Percentiles rank a stretch among this genome's conserved stretches.
phyloP scores from a whole-genome alignment of 768 basidiomycete genomes.

The Omphalotus guepiniiformis region DNA sequence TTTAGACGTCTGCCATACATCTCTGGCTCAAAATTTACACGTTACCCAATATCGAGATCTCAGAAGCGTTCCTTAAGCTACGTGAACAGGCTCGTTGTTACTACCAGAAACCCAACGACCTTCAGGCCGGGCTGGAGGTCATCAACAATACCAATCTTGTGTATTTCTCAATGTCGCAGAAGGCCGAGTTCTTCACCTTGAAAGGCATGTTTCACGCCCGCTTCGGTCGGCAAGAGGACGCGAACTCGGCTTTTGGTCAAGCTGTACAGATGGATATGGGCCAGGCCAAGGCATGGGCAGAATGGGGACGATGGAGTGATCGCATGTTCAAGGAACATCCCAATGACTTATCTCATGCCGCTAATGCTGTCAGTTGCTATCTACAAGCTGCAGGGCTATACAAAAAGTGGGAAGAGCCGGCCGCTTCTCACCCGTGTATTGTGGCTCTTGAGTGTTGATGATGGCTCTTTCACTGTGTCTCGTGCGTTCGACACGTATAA shows the following conservation, averaged over 20 bases:
- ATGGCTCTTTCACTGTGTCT: slow-evolving; percentile 63
- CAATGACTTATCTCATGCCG: slow-evolving; percentile 68
- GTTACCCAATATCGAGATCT: slow-evolving; percentile 98
- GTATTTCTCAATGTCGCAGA: slow-evolving; percentile 93
- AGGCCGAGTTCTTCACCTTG: slow-evolving; percentile 97
- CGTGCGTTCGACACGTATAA: slow-evolving; percentile 92
- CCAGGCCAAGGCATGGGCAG: slow-evolving; percentile 96
- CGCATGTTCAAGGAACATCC: slow-evolving; percentile 87
- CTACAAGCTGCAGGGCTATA: slow-evolving; percentile 95
- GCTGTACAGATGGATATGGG: slow-evolving; percentile 95
- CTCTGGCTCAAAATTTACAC: slow-evolving; percentile 97
- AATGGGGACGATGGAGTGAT: slow-evolving; percentile 96
- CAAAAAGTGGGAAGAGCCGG: slow-evolving; percentile 89
- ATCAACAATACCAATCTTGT: slow-evolving; percentile 99
- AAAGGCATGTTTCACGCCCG: slow-evolving; percentile 98
- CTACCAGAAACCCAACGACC: slow-evolving; percentile 91
- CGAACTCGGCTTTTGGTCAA: slow-evolving; percentile 87
- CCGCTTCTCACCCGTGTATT: slow-evolving; percentile 87
- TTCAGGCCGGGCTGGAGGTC: slow-evolving; percentile 92
- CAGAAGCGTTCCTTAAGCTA: slow-evolving; percentile 97
- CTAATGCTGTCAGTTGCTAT: slow-evolving; percentile 94
- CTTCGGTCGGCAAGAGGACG: slow-evolving; percentile 81
- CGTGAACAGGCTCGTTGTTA: slow-evolving; percentile 98
- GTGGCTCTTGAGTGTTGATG: slow-evolving; percentile 96
- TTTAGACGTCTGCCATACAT: slow-evolving; percentile 91